Conservation (phyloP, 2,329 filamentous ascomycete genomes). For the Tothia fuscella region DNA sequence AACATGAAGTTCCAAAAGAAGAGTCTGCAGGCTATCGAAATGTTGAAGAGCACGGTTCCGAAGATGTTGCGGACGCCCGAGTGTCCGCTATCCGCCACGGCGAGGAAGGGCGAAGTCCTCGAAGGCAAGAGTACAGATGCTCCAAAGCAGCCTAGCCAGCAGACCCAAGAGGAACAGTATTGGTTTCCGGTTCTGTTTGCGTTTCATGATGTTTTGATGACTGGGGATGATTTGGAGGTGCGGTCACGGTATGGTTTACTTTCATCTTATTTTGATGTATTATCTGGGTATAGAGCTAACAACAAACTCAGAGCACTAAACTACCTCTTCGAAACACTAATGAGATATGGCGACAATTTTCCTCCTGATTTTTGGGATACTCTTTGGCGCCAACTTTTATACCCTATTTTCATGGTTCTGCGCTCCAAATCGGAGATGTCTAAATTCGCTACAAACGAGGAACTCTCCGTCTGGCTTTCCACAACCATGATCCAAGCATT, state of each 20-base stretch:
- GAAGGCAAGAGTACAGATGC: conserved; percentile 26
- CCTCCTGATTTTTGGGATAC: conserved; percentile 97
- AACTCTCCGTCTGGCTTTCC: conserved; percentile 94
- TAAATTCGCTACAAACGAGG: conserved; percentile 89
- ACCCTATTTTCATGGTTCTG: conserved; percentile 96
- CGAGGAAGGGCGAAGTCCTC: conserved; percentile 25
- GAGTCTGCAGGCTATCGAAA: conserved; percentile 88
- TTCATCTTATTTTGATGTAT: not conserved
- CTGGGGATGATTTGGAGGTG: conserved; percentile 93
- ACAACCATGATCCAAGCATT: conserved; percentile 99
- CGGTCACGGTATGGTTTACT: conserved; percentile 45
- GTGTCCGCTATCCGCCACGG: conserved; percentile 69
- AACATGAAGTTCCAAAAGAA: conserved; percentile 99
- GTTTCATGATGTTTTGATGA: conserved; percentile 98
- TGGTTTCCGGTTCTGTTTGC: conserved; percentile 98
- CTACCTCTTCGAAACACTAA: conserved; percentile 91
- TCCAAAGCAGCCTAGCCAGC: conserved; percentile 53
- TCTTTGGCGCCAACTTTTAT: conserved; percentile 89
- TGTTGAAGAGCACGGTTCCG: conserved; percentile 82
- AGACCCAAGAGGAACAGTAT: conserved; percentile 90
- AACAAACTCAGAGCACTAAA: conserved; percentile 56
- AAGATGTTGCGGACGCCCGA: conserved; percentile 94
- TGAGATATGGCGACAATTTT: conserved; percentile 82
- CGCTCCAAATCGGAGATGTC: conserved; percentile 94
- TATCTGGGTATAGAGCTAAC: conserved; percentile 8